Percentiles rank a stretch among this genome's conserved stretches.
Conservation (phyloP, 805 yeast genomes). For the Metschnikowia baotianmanensis region DNA sequence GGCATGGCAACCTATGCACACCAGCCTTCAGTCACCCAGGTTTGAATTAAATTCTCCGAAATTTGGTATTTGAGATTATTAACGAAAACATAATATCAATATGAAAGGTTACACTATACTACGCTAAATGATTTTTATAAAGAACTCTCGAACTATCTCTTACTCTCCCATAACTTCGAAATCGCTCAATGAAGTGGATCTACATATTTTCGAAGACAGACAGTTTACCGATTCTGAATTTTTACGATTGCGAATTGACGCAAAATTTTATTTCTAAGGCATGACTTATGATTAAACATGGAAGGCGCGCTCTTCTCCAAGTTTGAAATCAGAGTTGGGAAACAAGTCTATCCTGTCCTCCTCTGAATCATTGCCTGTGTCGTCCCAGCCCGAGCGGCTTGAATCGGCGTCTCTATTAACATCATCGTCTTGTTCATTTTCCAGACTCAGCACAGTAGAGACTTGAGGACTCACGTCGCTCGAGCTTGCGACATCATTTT, state of each 20-base stretch:
- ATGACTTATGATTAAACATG: slow-evolving; percentile 2
- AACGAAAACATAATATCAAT: too few species aligned
- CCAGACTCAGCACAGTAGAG: slow-evolving; percentile 9
- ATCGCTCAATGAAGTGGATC: too few species aligned
- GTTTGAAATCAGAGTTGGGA: slow-evolving; percentile 11
- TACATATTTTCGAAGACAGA: too few species aligned
- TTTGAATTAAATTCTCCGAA: too few species aligned
- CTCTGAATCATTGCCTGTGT: slow-evolving; percentile 2
- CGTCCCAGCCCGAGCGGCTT: slow-evolving; percentile 8
- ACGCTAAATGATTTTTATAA: too few species aligned
- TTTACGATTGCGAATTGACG: background rate
- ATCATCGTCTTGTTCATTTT: slow-evolving; percentile 4
- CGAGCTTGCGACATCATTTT: background rate
- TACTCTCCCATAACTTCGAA: background rate
- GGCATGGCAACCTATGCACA: too few species aligned
- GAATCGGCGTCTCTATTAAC: background rate
- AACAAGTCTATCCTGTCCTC: slow-evolving; percentile 13
- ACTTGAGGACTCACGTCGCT: background rate
- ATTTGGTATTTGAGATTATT: too few species aligned
- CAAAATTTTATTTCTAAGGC: background rate
- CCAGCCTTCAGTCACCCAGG: too few species aligned
- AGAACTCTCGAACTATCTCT: background rate
- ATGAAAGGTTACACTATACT: too few species aligned
- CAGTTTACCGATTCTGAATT: too few species aligned
- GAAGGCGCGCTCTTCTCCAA: slow-evolving; percentile 13